Evolutionary conservation across 371 early-diverging fungal species (phyloP).

Genomic region (Vittaforma corneae): DNA sequence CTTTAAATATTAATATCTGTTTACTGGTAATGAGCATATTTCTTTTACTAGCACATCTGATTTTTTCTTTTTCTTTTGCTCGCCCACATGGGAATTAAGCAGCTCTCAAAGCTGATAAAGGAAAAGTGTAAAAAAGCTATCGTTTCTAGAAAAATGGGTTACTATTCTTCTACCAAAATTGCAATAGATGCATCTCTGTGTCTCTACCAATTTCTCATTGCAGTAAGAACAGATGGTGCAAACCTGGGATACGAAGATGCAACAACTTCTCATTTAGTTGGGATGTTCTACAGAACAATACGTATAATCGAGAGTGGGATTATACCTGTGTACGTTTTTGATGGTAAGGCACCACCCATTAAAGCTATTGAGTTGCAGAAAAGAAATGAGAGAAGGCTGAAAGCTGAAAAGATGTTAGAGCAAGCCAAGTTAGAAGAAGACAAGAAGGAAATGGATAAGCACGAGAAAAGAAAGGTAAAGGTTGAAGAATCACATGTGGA

Average conservation of each 20-base stretch:
- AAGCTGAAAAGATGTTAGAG: constrained; percentile 47
- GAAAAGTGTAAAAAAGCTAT: constrained; percentile 77
- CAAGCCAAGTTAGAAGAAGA: constrained; percentile 61
- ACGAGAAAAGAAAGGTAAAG: constrained; percentile 76
- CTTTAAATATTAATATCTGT: not conserved
- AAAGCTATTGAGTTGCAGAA: constrained; percentile 67
- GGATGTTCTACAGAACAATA: constrained; percentile 93
- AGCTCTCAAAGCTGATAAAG: constrained; percentile 78
- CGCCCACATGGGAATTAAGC: constrained; percentile 69
- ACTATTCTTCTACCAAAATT: constrained; percentile 83
- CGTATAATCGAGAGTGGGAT: constrained; percentile 91
- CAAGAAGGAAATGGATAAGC: constrained; percentile 72
- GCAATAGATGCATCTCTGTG: constrained; percentile 94
- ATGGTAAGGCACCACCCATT: constrained; percentile 87
- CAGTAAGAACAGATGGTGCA: constrained; percentile 81
- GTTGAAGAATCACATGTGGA: constrained; percentile 84
- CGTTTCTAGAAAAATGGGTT: constrained; percentile 69
- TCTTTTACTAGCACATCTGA: not conserved
- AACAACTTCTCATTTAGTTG: constrained; percentile 91
- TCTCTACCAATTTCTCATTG: constrained; percentile 97
- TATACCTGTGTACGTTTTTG: constrained; percentile 94
- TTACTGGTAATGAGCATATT: not conserved
- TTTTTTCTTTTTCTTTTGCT: not conserved
- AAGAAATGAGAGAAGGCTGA: constrained; percentile 69
- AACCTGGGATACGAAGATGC: constrained; percentile 74